Evolutionary conservation across 495 filamentous ascomycete genomes (phyloP), one percentile per base, ranked within the genome.

Genomic region (Daldinia decipiens): DNA sequence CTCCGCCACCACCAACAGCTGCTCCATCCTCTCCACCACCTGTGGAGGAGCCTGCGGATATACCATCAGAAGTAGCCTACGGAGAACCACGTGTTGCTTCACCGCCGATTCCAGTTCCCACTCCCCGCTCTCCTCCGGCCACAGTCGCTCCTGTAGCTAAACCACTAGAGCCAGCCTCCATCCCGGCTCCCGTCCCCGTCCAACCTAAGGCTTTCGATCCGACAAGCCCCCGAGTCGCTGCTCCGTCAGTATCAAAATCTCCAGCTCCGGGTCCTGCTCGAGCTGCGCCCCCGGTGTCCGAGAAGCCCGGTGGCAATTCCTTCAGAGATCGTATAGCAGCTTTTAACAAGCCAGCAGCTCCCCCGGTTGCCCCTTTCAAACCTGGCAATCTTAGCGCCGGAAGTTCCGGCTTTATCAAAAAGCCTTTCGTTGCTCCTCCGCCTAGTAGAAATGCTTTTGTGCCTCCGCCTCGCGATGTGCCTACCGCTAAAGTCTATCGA

Each of bases 371-470:
- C 4, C 95, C 96, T 2, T 93, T 93, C 79, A 97, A 97, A 73
- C 93, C 93, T 12, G 84, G 87, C 67, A 87, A 87, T 3, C 74
- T 89, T 38, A 81, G 85, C 59, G 76, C 84, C 50, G 82, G 87
- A 27, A 84, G 87, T 50, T 82, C 83, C 54, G 85, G 86, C 64
- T 98, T 98, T 71, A 88, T 98, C 78, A 98, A 96, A 84, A 98
- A 98, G 79, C 93, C 95, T n/a, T 99, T 98, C 73, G 95, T 99
- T 64, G 91, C 95, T 1, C 93, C 96, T 32, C 95, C 95, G 58
- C 95, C 95, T 6, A 97, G 93, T 78, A 92, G 94, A 69, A 90
- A 98, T 84, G 90, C 96, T 2, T 99, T 93, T 73, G 87, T 98
- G 1, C 91, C 95, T 38, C 89, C 90, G 5, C 88, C 89, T 36